Conservation (phyloP, 192 early-diverging fungal genomes). For the Podochytrium sp. region DNA sequence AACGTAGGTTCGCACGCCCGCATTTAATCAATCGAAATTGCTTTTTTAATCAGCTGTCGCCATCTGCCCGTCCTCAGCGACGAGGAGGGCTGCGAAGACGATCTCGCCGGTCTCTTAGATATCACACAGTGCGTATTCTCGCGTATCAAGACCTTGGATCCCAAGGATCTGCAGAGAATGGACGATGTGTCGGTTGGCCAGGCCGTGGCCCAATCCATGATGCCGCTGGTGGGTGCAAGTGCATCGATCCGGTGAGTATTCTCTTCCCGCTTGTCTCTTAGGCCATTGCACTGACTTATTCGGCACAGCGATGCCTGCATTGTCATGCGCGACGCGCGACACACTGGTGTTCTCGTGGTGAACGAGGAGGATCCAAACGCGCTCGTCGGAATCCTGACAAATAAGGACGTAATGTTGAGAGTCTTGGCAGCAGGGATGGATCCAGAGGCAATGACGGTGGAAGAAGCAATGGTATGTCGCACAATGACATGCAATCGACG, state of each 20-base stretch:
- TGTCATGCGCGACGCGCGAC: conserved; percentile 20
- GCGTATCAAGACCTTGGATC: conserved; percentile 51
- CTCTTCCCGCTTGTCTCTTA: not conserved
- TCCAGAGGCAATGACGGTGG: conserved; percentile 75
- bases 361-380: conserved; percentile 41
- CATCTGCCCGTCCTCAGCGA: conserved; percentile 53
- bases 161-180: conserved; percentile 12
- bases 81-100: conserved; percentile 37
- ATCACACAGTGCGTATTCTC: conserved; percentile 62
- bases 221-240: conserved; percentile 12
- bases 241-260: conserved; percentile 12
- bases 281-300: not conserved
- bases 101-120: conserved; percentile 56
- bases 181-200: not conserved
- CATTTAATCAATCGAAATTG: not conserved
- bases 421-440: conserved; percentile 70
- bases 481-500: not conserved
- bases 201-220: conserved; percentile 13
- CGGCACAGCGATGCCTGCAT: conserved; percentile 18
- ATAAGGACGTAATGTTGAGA: conserved; percentile 63
- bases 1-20: not conserved
- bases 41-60: conserved; percentile 40
- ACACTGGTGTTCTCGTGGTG: conserved; percentile 27
- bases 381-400: conserved; percentile 90
- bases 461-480: conserved; percentile 14